Evolutionary conservation across 345 rosid genomes (phyloP).

Genomic region (Eucalyptus pumila): DNA sequence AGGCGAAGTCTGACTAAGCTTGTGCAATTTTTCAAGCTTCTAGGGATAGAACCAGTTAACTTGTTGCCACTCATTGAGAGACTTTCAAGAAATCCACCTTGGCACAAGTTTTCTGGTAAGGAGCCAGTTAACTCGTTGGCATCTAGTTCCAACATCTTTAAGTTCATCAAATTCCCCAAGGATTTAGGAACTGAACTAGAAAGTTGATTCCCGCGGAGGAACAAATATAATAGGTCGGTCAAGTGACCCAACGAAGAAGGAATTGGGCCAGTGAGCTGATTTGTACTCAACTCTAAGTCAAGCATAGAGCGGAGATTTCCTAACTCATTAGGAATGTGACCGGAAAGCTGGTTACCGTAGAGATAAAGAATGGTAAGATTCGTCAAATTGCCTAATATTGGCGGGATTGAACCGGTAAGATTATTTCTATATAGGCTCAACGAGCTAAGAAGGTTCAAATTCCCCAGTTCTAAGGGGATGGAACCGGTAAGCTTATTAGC

Average conservation of each 20-base stretch:
- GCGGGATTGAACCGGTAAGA: too few relatives aligned
- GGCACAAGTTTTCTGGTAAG: background rate
- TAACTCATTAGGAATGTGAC: background rate
- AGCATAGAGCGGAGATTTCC: background rate
- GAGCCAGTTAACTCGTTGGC: background rate
- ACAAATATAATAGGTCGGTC: conserved; percentile 1
- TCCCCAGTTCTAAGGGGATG: too few relatives aligned
- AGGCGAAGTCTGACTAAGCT: conserved; percentile 4
- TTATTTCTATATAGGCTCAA: too few relatives aligned
- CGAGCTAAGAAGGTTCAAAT: too few relatives aligned
- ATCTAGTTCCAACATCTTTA: background rate
- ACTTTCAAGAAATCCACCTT: background rate
- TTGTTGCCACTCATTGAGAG: background rate
- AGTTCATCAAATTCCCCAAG: background rate
- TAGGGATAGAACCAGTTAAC: conserved; percentile 4
- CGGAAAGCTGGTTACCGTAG: background rate
- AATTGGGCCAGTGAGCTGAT: background rate
- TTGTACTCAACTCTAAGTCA: background rate
- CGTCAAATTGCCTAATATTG: background rate
- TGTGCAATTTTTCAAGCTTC: conserved; percentile 14
- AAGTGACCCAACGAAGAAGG: conserved; percentile 20
- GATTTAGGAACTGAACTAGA: conserved; percentile 16
- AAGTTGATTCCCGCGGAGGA: conserved; percentile 10
- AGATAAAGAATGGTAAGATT: background rate
- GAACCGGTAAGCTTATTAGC: too few relatives aligned